Base-by-base conservation (phyloP, 192 early-diverging fungal species). In the Backusella psychrophila region DNA sequence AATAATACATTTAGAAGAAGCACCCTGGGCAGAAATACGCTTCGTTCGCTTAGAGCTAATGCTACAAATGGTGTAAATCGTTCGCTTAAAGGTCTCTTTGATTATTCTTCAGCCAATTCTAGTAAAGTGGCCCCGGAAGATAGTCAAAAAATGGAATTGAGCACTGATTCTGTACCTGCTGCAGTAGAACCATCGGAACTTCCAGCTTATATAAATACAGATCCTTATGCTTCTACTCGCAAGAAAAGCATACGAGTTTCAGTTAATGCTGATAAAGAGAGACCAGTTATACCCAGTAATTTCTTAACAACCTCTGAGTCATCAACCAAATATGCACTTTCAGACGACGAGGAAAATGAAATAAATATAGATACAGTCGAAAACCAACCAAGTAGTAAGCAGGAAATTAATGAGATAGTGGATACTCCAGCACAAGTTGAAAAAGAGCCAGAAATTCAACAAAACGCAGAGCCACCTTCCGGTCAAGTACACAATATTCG, bases 401-500 rank as follows among this genome's bases (percentile, higher is more conserved):
- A 63, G 26, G 56, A 63, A 63, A 29, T 63, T 14, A 63, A 14
- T 4, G 26, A 63, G 9, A 26, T 63, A 11, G 23, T 63, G 26
- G 23, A 63, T 29, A 4, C 6, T 23, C 11, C 26, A 29, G 12
- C 12, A 63, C 56, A 63, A 39, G 36, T 9, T 41, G 39, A 70
- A 39, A 36, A 70, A 29, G 15, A 36, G 0, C 66, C 29, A 21
- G 33, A 68, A 9, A 6, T 35, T 17, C 63, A n/a, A 69, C 19
- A 74, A 53, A 74, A 75, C 29, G 26, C 12, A 15, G 31, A 26
- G 52, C n/a, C 23, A 12, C 65, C 65, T 31, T n/a, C 35, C 21
- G 74, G 74, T 11, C 49, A 78, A 53, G 73, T 79, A 33, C 73
- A 79, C 39, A 75, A 33, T 29, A 70, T 79, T 3, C 66, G 78